Base-by-base conservation (phyloP, 1,284 basidiomycete genomes). In the Psilocybe mexicana region DNA sequence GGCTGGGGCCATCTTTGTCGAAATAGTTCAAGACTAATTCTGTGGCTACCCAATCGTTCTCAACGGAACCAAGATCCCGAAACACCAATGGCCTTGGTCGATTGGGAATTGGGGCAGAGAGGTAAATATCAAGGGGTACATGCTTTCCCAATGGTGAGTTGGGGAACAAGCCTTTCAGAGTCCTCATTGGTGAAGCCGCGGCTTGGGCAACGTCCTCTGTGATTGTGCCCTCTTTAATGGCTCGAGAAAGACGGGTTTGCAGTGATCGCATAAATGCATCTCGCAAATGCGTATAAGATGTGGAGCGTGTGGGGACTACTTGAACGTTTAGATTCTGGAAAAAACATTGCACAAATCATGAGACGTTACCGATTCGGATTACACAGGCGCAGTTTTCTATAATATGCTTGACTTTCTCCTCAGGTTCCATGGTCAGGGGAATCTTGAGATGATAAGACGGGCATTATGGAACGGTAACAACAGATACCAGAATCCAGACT, bases 231-330 rank as follows among this genome's bases (percentile, higher is more conserved):
- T 76, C 73, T 63, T 84, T 78, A 53, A 79, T 77, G 36, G 80
- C 82, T 7, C 81, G 70, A 40, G 81, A 77, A 62, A 93, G 76
- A 10, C 92, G 86, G 0, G 78, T 77, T 62, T 87, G 84, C 35
- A 96, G 71, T 6, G 93, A 82, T 36, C 94, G 85, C 69, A 92
- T 79, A 67, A 95, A 94, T 1, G 90, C 94, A 67, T 96, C 93
- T 24, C 94, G 83, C 18, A 96, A 77, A 67, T 96, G 94, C 18
- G 83, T 81, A 68, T 88, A 93, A 6, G 88, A 90, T 0, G 93
- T 96, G 33, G 80, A 81, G 12, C 93, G 84, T 0, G 90, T 90
- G 1, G 93, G 93, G 12, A 94, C 93, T 93, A 53, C 7, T 18
- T 4, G 0, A 42, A 47, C 7, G 40, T 6, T 53, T 44, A 52